phyloP scores from a whole-genome alignment of 148 eudicot species.

The Beta vulgaris region DNA sequence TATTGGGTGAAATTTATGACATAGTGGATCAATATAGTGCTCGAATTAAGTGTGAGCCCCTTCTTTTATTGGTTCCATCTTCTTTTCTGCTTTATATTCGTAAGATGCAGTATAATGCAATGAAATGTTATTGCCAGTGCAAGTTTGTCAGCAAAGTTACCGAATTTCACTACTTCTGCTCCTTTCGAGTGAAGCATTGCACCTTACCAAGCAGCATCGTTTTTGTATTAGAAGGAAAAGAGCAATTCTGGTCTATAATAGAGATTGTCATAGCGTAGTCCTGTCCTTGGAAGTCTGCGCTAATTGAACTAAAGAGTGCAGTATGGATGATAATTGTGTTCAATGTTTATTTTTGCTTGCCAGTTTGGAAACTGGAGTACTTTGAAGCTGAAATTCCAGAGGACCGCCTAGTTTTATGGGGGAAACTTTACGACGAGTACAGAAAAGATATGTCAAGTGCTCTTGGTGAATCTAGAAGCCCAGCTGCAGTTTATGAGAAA shows the following conservation, averaged over 20 bases:
- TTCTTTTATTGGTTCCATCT: neutral
- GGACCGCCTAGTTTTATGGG: constrained; percentile 32
- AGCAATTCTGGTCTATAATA: no score
- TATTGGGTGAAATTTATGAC: constrained; percentile 57
- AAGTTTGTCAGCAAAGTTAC: neutral
- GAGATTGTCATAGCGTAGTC: no score
- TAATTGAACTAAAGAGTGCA: neutral
- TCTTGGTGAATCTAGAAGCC: constrained; percentile 33
- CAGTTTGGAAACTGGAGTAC: constrained; percentile 41
- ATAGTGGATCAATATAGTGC: constrained; percentile 16
- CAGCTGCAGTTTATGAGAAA: constrained; percentile 38
- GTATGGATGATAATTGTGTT: neutral
- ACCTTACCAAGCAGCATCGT: no score
- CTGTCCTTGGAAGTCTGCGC: neutral
- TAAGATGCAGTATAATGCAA: neutral
- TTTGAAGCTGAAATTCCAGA: constrained; percentile 43
- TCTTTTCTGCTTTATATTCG: neutral
- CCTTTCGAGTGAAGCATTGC: neutral
- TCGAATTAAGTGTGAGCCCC: constrained; percentile 35
- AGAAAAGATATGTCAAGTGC: constrained; percentile 43
- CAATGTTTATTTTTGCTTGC: neutral
- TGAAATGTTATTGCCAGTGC: neutral
- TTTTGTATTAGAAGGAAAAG: no score
- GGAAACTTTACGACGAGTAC: constrained; percentile 33
- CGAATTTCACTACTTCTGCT: no score